Conservation (phyloP, 495 filamentous ascomycete species). For the Trypethelium eluteriae region DNA sequence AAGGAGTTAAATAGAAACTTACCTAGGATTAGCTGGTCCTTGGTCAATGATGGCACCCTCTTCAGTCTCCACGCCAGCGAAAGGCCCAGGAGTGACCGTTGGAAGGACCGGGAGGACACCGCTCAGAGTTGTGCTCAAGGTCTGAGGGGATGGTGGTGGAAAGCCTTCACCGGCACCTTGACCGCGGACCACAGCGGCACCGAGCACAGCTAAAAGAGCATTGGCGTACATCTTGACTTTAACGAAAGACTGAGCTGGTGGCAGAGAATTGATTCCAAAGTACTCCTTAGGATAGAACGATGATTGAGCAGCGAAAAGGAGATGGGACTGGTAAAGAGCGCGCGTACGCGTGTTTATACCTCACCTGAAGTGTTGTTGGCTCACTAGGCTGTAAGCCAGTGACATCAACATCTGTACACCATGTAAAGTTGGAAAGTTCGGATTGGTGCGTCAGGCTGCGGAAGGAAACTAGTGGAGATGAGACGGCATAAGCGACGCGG, state of each 20-base stretch:
- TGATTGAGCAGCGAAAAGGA: background rate
- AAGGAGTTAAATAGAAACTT: background rate
- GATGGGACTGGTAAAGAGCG: background rate
- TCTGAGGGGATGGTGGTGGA: background rate
- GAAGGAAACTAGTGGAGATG: background rate
- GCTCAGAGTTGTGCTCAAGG: background rate
- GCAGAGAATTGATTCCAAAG: background rate
- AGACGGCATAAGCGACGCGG: background rate
- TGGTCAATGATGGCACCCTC: conserved; percentile 20
- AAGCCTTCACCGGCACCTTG: conserved; percentile 7
- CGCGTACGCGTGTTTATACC: conserved; percentile 8
- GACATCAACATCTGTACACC: background rate
- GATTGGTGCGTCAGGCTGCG: background rate
- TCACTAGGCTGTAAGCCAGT: background rate
- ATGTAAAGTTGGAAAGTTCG: background rate
- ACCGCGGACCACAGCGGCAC: background rate
- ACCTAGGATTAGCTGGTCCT: conserved; percentile 14
- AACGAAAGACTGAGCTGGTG: background rate
- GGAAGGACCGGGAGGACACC: background rate
- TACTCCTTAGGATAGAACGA: background rate
- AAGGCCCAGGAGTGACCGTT: background rate
- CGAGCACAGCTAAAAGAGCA: background rate
- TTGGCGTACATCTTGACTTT: background rate
- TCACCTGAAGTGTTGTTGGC: background rate
- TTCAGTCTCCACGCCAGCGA: conserved; percentile 12